Evolutionary conservation across 2,329 filamentous ascomycete genomes (phyloP).

Genomic region (Sarocladiaceae sp.): DNA sequence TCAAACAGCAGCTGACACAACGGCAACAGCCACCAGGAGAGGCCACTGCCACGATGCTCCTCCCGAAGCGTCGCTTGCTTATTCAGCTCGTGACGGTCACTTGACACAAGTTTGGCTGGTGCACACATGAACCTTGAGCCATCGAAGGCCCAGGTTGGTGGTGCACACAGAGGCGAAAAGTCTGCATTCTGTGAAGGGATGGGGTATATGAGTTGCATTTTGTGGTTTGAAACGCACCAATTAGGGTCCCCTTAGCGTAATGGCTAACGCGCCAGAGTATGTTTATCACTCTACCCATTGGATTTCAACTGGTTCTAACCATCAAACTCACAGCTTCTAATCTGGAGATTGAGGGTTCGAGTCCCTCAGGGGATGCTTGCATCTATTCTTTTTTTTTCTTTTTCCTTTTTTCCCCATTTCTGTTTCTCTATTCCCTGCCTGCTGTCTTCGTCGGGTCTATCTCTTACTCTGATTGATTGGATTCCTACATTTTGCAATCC

Average conservation of each 20-base stretch:
- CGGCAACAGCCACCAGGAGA: too few relatives aligned
- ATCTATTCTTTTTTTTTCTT: slow-evolving; percentile 4
- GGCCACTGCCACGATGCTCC: too few relatives aligned
- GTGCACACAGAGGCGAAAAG: too few relatives aligned
- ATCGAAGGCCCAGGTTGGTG: too few relatives aligned
- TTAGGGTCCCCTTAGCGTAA: slow-evolving; percentile 10
- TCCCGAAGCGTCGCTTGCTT: too few relatives aligned
- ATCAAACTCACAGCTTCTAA: slow-evolving; percentile 6
- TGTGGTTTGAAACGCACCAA: not conserved
- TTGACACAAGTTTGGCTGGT: too few relatives aligned
- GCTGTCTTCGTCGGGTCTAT: not conserved
- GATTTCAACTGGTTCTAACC: not conserved
- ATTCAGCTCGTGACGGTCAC: too few relatives aligned
- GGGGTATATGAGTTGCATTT: not conserved
- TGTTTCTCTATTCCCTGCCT: not conserved
- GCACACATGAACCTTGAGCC: too few relatives aligned
- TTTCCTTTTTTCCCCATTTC: not conserved
- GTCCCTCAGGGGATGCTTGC: slow-evolving; percentile 7
- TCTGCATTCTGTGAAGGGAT: not conserved
- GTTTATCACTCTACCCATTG: slow-evolving; percentile 7
- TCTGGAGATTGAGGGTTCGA: slow-evolving; percentile 9
- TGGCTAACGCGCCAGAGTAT: slow-evolving; percentile 9
- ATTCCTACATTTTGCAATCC: not conserved
- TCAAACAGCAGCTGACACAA: too few relatives aligned
- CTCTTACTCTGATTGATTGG: too few relatives aligned